phyloP scores from a whole-genome alignment of 768 basidiomycete species.

The Leucosporidium creatinivorum region DNA sequence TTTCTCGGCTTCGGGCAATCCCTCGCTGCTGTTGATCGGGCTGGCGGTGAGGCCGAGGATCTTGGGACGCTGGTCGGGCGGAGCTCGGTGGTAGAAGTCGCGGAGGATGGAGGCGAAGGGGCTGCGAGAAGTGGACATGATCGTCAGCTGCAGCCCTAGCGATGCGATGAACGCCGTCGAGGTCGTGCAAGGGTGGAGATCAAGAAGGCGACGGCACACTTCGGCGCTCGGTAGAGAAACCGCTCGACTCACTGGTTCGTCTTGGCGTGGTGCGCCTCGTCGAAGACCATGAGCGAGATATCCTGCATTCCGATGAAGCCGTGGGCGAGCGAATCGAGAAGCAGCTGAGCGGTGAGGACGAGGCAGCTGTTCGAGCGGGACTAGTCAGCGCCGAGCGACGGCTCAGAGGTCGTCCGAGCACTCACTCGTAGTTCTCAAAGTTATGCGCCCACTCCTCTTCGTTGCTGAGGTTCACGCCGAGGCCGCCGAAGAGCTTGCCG shows the following conservation, averaged over 20 bases:
- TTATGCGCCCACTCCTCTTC: constrained; percentile 4
- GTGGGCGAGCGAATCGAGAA: constrained; percentile 24
- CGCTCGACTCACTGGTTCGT: constrained; percentile 5
- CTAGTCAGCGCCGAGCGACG: not conserved
- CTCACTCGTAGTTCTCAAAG: constrained; percentile 7
- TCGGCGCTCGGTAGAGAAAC: not conserved
- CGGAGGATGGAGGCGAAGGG: constrained; percentile 17
- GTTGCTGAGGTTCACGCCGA: constrained; percentile 13
- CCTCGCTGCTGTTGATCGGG: constrained; percentile 11
- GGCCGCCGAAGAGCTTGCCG: constrained; percentile 17
- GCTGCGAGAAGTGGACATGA: not conserved
- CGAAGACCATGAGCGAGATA: constrained; percentile 11
- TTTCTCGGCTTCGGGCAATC: not conserved
- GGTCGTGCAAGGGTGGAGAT: no score
- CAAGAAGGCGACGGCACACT: not conserved
- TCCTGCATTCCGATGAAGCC: constrained; percentile 15
- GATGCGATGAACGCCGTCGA: no score
- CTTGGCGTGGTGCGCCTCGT: constrained; percentile 15
- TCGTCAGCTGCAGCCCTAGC: not conserved
- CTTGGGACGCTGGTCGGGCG: not conserved
- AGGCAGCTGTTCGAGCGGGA: not conserved
- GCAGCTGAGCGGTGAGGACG: constrained; percentile 14
- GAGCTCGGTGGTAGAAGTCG: constrained; percentile 16
- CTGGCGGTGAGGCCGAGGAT: constrained; percentile 16
- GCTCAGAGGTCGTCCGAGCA: not conserved